Base-by-base conservation (phyloP, 2,329 filamentous ascomycete species). In the Penicillium italicum region DNA sequence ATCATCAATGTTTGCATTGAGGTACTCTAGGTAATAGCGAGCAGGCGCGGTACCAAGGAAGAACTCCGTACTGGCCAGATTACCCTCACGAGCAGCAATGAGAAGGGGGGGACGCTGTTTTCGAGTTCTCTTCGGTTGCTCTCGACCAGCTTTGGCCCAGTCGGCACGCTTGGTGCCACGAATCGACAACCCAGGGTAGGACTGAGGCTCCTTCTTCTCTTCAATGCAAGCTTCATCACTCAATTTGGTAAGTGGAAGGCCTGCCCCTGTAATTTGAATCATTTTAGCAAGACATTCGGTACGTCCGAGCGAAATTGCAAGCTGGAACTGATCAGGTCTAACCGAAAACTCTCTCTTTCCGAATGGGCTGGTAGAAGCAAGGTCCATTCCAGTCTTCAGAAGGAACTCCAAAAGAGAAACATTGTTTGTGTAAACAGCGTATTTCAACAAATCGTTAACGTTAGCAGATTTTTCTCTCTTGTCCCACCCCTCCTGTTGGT, bases 111-210 rank as follows among this genome's bases (percentile, higher is more conserved):
- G 60, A 18, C 52, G 55, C 16, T 50, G 43, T 30, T 16, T 44
- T 16, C 31, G 31, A 6, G 22, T 2, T 40, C 54, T 56, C 20
- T 30, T 26, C 12, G 20, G 43, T 33, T 22, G 18, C 12, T 22
- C 43, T 22, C 82, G 80, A 3, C 85, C 84, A 7, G 83, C 83
- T 22, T 79, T 80, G 1, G 88, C 88, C 90, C 90, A 95, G 63
- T 92, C 89, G 33, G 78, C 76, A 46, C 84, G 78, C 72, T 92
- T 92, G 70, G 84, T 85, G 2, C 90, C 89, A 60, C 88, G 85
- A 1, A 95, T 86, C 1, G 84, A 86, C 30, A 93, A 72, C 0
- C 90, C 90, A 70, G 89, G 87, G 67, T 95, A 95, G 69, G 84
- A 89, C 18, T 81, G 81, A 1, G 89, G 84, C 69, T 87, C 89